phyloP scores from a whole-genome alignment of 2,329 filamentous ascomycete genomes.

The Penicillium sp. region DNA sequence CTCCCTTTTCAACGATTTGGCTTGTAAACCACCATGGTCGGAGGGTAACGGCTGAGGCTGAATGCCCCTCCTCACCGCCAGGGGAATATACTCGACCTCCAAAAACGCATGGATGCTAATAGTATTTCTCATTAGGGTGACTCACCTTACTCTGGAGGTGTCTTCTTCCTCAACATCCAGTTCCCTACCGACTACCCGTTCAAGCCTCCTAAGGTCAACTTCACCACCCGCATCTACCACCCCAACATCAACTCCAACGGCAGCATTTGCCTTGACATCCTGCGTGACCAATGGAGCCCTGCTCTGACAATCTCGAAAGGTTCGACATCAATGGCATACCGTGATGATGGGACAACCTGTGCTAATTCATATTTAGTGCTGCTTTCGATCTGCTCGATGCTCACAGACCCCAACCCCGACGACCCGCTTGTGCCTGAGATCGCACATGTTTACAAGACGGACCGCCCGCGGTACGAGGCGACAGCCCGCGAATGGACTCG shows the following conservation, averaged over 20 bases:
- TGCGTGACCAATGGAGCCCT: slow-evolving; percentile 98
- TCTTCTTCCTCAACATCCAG: slow-evolving; percentile 98
- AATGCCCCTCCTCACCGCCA: background rate
- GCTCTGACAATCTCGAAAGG: slow-evolving; percentile 98
- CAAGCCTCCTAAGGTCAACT: slow-evolving; percentile 99
- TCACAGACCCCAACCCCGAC: slow-evolving; percentile 98
- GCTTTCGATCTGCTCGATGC: slow-evolving; percentile 98
- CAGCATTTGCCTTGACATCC: slow-evolving; percentile 97
- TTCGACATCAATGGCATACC: slow-evolving; percentile 37
- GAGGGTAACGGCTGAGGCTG: background rate
- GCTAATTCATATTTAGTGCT: slow-evolving; percentile 62
- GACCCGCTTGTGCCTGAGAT: slow-evolving; percentile 98
- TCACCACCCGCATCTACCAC: slow-evolving; percentile 99
- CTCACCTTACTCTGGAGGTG: slow-evolving; percentile 95
- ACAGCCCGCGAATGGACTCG: slow-evolving; percentile 97
- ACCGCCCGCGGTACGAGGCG: slow-evolving; percentile 91
- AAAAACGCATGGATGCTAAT: slow-evolving; percentile 30
- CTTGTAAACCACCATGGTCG: background rate
- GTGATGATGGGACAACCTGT: background rate
- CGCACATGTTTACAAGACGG: slow-evolving; percentile 99
- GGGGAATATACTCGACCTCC: background rate
- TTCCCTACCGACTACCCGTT: slow-evolving; percentile 99
- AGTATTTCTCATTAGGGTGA: slow-evolving; percentile 64
- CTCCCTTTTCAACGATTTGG: slow-evolving; percentile 8
- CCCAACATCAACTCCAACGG: slow-evolving; percentile 99